Evolutionary conservation across 1,139 yeast genomes (phyloP).

Genomic region (Pneumocystis jirovecii): DNA sequence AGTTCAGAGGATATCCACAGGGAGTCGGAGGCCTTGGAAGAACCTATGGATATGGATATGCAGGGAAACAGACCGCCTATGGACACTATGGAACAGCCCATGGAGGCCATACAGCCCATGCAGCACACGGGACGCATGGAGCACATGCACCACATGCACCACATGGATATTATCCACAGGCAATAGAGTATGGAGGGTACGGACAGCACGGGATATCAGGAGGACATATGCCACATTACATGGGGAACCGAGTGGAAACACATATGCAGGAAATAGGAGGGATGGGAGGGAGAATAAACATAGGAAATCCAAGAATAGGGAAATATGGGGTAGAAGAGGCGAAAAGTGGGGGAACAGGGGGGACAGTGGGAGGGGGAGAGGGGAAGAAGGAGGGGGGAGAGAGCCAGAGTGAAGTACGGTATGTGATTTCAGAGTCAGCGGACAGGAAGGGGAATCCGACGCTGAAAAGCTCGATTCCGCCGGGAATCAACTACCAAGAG

Average conservation of each 20-base stretch:
- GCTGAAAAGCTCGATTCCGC: constrained; percentile 12
- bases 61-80: neutral
- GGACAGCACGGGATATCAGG: neutral
- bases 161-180: neutral
- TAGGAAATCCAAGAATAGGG: too few relatives aligned
- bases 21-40: neutral
- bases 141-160: neutral
- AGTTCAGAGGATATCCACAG: neutral
- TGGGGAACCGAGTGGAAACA: neutral
- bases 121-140: too few relatives aligned
- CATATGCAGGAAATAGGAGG: neutral
- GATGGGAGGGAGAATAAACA: too few relatives aligned
- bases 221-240: neutral
- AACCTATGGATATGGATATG: too few relatives aligned
- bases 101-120: too few relatives aligned
- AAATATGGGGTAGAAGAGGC: too few relatives aligned
- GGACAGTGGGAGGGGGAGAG: neutral
- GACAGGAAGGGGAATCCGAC: neutral
- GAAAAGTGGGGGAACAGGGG: neutral
- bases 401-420: neutral
- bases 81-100: too few relatives aligned
- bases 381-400: neutral
- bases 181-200: neutral
- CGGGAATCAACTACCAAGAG: constrained; percentile 8
- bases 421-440: neutral